Percentiles rank a stretch among this genome's conserved stretches.
Evolutionary conservation across 2,329 filamentous ascomycete species (phyloP).

Genomic region (Nothophaeocryptopus gaeumannii): DNA sequence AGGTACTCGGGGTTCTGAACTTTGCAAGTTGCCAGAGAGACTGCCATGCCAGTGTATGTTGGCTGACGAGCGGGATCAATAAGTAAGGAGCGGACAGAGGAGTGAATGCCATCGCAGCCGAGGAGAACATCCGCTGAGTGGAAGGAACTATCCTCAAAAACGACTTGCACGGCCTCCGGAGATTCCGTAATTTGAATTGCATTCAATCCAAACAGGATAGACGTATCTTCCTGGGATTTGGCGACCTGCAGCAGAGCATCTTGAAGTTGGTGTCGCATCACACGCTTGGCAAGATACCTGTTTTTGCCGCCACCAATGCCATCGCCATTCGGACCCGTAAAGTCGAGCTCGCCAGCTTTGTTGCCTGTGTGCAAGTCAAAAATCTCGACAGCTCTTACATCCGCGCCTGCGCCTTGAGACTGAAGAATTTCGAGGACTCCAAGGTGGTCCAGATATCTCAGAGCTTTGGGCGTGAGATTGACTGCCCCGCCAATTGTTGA

Average conservation of each 20-base stretch:
- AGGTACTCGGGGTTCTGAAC: conserved; percentile 25
- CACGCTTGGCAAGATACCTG: conserved; percentile 8
- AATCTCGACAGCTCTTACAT: conserved; percentile 10
- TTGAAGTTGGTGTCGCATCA: conserved; percentile 1
- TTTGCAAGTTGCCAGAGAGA: conserved; percentile 37
- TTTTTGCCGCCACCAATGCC: conserved; percentile 3
- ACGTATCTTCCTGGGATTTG: background rate
- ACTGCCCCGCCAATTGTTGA: conserved; percentile 16
- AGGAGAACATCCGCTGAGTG: conserved; percentile 47
- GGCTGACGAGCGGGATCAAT: conserved; percentile 35
- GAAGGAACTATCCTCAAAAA: conserved; percentile 47
- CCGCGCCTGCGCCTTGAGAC: background rate
- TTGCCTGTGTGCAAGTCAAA: conserved; percentile 5
- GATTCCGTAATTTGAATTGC: conserved; percentile 27
- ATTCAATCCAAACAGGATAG: conserved; percentile 44
- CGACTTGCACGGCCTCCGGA: conserved; percentile 43
- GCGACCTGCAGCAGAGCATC: conserved; percentile 5
- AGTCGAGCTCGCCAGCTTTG: conserved; percentile 7
- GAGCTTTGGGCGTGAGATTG: conserved; percentile 14
- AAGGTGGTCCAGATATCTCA: conserved; percentile 15
- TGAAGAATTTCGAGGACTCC: conserved; percentile 2
- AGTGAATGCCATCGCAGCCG: conserved; percentile 62
- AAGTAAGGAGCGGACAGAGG: conserved; percentile 52
- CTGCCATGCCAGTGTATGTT: conserved; percentile 43
- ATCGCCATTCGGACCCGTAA: conserved; percentile 6